phyloP scores from a whole-genome alignment of 441 rosid species.

The Adansonia gregorii region DNA sequence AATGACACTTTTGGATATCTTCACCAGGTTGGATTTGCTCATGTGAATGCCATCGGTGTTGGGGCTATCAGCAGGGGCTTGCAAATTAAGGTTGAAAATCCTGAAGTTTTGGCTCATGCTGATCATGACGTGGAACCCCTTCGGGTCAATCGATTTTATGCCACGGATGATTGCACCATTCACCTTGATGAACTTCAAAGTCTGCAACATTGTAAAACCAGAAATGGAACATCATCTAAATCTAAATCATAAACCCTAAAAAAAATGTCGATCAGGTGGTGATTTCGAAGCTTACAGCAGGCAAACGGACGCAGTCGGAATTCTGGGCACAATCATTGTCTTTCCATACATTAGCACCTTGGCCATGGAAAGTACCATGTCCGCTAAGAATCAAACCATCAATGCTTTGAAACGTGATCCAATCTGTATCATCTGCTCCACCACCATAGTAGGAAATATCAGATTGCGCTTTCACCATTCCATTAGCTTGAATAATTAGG shows the following conservation, averaged over 20 bases:
- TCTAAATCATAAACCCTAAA: background rate
- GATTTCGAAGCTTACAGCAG: conserved; percentile 46
- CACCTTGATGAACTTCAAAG: conserved; percentile 41
- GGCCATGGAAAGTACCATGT: conserved; percentile 57
- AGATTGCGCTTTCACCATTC: conserved; percentile 43
- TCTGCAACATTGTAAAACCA: conserved; percentile 34
- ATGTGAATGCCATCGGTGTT: conserved; percentile 73
- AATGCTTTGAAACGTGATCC: conserved; percentile 49
- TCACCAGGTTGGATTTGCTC: conserved; percentile 49
- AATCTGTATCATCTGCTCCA: conserved; percentile 37
- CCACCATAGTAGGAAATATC: conserved; percentile 35
- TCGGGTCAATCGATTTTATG: conserved; percentile 51
- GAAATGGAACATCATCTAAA: background rate
- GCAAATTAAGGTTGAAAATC: conserved; percentile 33
- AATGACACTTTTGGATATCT: conserved; percentile 37
- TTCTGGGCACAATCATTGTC: conserved; percentile 27
- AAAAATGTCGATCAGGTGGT: background rate
- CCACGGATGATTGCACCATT: conserved; percentile 36
- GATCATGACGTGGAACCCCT: conserved; percentile 62
- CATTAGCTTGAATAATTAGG: conserved; percentile 42
- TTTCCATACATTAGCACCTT: conserved; percentile 54
- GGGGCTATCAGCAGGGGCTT: conserved; percentile 58
- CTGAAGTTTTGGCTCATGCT: conserved; percentile 40
- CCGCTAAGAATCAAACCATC: conserved; percentile 52
- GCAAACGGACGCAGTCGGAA: conserved; percentile 37